Base-by-base conservation (phyloP, 2,329 filamentous ascomycete genomes). In the Monilinia fructigena region DNA sequence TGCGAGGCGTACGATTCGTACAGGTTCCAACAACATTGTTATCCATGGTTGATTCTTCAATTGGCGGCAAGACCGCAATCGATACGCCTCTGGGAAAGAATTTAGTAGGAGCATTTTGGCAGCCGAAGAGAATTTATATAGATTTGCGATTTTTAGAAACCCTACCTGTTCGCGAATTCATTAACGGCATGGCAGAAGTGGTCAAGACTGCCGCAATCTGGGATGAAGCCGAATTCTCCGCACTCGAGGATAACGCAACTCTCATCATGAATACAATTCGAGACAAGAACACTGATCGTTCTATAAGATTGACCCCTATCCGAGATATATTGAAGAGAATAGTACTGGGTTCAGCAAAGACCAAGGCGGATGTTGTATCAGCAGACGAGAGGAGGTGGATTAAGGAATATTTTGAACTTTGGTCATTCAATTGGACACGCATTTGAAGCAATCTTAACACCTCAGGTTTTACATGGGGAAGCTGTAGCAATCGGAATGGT, bases 141-240 rank as follows among this genome's bases (percentile, higher is more conserved):
- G 95, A 99, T 78, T 82, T 98, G 68, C 85, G 88, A 66, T 98
- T 99, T 76, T 83, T 99, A 65, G 92, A 96, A 76, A 96, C 93
- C 0, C 82, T 99, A 26, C 93, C 94, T 0, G 88, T 89, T 70
- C 85, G 95, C 71, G 94, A 99, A 79, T 94, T 99, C 75, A 93
- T 97, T 79, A 99, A 99, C 77, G 95, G 95, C 68, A 97, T 99
- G 94, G 95, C 94, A 35, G 95, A 99, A 80, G 94, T 99, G 40
- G 85, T 97, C 77, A 97, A 97, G 85, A 99, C 95, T 4, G 95
- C 95, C 3, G 95, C 95, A 64, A 98, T 99, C 73, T 97, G 94
- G 86, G 87, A 96, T 74, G 92, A 96, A 78, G 80, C 83, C 12
- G 94, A 97, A 75, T 99, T 99, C 76, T 85, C 89, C 54, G 81